Percentiles rank a stretch among this genome's conserved stretches.
Evolutionary conservation across 192 early-diverging fungal species (phyloP).

Genomic region (Dissophora ornata): DNA sequence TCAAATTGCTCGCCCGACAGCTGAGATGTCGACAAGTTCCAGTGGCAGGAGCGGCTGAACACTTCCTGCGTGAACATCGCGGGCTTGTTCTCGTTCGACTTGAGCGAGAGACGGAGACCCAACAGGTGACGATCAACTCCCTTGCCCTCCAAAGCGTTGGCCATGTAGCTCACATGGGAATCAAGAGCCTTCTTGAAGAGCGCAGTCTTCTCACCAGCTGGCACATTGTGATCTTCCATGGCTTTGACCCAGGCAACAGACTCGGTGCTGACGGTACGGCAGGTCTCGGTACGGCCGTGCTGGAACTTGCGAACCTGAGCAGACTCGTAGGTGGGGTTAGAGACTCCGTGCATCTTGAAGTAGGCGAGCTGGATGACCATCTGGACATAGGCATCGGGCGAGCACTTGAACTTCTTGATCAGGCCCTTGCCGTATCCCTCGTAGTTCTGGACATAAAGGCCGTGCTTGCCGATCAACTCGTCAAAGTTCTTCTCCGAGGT

Average conservation of each 20-base stretch:
- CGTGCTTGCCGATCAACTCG: constrained; percentile 80
- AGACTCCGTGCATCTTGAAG: constrained; percentile 86
- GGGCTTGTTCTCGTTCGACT: constrained; percentile 81
- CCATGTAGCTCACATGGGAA: constrained; percentile 85
- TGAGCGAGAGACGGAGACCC: constrained; percentile 83
- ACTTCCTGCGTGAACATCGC: constrained; percentile 88
- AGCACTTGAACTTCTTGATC: constrained; percentile 88
- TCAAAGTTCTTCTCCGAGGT: constrained; percentile 85
- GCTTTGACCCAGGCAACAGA: constrained; percentile 85
- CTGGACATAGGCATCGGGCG: constrained; percentile 84
- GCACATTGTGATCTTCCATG: constrained; percentile 75
- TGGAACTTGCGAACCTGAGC: constrained; percentile 93
- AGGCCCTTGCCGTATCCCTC: constrained; percentile 92
- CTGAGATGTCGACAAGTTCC: constrained; percentile 94
- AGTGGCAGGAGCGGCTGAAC: constrained; percentile 83
- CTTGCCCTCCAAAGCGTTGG: constrained; percentile 78
- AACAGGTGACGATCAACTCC: constrained; percentile 96
- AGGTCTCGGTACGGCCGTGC: constrained; percentile 95
- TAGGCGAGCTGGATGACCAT: constrained; percentile 98
- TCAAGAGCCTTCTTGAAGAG: constrained; percentile 81
- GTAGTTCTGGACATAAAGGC: constrained; percentile 85
- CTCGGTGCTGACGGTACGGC: constrained; percentile 83
- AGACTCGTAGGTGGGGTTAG: constrained; percentile 91
- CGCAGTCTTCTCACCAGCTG: constrained; percentile 67
- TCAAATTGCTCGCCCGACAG: constrained; percentile 92